A percentile compares a stretch with the other conserved stretches of the same genome.
Evolutionary conservation across 768 basidiomycete genomes (phyloP).

Genomic region (Nevesoporus exiguus): DNA sequence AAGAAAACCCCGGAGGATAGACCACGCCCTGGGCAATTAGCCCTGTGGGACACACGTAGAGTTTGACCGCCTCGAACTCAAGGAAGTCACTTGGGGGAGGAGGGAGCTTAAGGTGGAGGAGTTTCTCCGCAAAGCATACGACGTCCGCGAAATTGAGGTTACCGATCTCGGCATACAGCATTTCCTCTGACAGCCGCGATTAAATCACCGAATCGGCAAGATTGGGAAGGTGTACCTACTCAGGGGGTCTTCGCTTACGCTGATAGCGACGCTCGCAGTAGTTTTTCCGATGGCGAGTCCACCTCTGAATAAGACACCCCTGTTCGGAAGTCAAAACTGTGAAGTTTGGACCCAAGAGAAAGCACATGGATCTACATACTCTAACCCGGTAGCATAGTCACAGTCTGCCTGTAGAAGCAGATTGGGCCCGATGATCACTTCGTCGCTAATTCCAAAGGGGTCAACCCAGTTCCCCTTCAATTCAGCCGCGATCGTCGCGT

Average conservation of each 20-base stretch:
- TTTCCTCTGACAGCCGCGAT: constrained; percentile 1
- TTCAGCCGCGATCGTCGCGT: neutral
- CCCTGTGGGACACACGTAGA: constrained; percentile 1
- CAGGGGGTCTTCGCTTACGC: constrained; percentile 6
- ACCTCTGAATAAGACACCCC: constrained; percentile 1
- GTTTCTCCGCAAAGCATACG: constrained; percentile 5
- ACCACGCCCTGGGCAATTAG: neutral
- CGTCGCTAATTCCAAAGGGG: constrained; percentile 2
- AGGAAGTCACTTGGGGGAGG: constrained; percentile 9
- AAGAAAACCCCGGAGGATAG: constrained; percentile 9
- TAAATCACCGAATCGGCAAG: neutral
- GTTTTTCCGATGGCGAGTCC: constrained; percentile 2
- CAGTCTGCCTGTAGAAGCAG: neutral
- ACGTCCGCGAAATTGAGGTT: constrained; percentile 7
- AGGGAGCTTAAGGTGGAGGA: neutral
- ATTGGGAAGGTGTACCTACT: neutral
- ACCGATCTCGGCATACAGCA: constrained; percentile 4
- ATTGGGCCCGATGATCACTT: constrained; percentile 1
- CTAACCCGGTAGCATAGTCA: neutral
- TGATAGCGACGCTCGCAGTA: neutral
- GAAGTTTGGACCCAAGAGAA: neutral
- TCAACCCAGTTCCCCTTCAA: constrained; percentile 4
- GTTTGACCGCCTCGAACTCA: constrained; percentile 1
- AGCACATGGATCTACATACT: neutral
- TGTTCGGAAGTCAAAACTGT: neutral